Conservation (phyloP, 345 rosid genomes). For the Citrus inodora region DNA sequence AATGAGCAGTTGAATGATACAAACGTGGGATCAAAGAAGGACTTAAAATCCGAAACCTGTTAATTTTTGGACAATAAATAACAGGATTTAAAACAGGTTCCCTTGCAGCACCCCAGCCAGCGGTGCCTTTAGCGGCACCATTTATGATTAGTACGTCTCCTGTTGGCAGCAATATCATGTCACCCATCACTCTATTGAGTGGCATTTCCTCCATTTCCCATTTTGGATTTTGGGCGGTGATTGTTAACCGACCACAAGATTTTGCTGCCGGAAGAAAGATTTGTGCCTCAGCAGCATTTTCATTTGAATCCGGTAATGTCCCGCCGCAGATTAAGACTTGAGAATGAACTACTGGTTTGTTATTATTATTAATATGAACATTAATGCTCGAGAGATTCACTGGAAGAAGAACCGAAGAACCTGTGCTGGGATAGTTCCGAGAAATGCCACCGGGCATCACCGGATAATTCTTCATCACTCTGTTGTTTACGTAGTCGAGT, state of each 20-base stretch:
- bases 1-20: constrained; percentile 43
- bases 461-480: constrained; percentile 37
- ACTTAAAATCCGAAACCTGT: constrained; percentile 22
- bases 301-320: constrained; percentile 17
- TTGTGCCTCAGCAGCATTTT: constrained; percentile 3
- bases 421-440: constrained; percentile 52
- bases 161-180: constrained; percentile 49
- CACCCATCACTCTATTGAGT: constrained; percentile 41
- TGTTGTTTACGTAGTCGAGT: constrained; percentile 31
- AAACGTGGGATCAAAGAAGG: constrained; percentile 35
- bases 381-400: constrained; percentile 2
- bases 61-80: constrained; percentile 7
- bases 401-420: constrained; percentile 50
- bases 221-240: constrained; percentile 17
- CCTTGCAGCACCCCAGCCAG: constrained; percentile 24
- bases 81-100: constrained; percentile 22
- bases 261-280: constrained; percentile 15
- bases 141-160: constrained; percentile 42
- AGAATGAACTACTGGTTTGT: constrained; percentile 11
- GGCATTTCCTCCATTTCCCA: constrained; percentile 53
- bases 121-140: constrained; percentile 37
- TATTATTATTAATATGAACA: not conserved
- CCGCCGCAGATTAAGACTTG: constrained; percentile 46
- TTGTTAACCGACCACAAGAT: constrained; percentile 26
- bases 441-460: constrained; percentile 46